Percentiles rank a stretch among this genome's conserved stretches.
These are phyloP conservation scores for Macadamia integrifolia DNA, from an alignment of 164 flowering plant species.

Conservation along the genomic window DNA sequence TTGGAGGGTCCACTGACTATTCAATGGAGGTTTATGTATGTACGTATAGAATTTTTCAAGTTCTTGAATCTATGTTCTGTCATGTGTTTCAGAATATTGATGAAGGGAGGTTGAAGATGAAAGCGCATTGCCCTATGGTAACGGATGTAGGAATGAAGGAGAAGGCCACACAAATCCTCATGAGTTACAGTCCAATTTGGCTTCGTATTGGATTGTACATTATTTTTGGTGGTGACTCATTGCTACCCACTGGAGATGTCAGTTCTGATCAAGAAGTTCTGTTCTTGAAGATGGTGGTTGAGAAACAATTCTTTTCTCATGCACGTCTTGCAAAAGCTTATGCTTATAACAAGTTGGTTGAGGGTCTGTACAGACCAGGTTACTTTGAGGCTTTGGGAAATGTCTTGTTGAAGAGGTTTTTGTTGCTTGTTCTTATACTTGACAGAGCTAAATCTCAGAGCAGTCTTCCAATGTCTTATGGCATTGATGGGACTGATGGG, in stretches of 20 bases:
- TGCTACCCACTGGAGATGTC: conserved; percentile 47
- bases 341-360: conserved; percentile 87
- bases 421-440: conserved; percentile 77
- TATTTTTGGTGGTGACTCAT: conserved; percentile 84
- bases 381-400: conserved; percentile 80
- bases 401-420: conserved; percentile 75
- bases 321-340: conserved; percentile 64
- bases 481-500: conserved; percentile 94
- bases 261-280: conserved; percentile 55
- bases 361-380: conserved; percentile 87
- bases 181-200: conserved; percentile 79
- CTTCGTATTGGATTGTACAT: conserved; percentile 78
- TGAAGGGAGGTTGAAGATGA: conserved; percentile 91
- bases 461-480: conserved; percentile 70
- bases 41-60: not conserved
- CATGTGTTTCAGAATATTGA: conserved; percentile 64
- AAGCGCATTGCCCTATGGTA: conserved; percentile 77
- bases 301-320: conserved; percentile 74
- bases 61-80: not conserved
- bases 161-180: conserved; percentile 50
- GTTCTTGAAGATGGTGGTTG: conserved; percentile 74
- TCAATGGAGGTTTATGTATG: not conserved
- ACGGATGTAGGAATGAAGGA: conserved; percentile 89
- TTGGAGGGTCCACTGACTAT: not conserved
- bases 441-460: conserved; percentile 82